These are phyloP conservation scores for Aspergillus leporis DNA, from an alignment of 495 filamentous ascomycete genomes.

Conservation along the genomic window DNA sequence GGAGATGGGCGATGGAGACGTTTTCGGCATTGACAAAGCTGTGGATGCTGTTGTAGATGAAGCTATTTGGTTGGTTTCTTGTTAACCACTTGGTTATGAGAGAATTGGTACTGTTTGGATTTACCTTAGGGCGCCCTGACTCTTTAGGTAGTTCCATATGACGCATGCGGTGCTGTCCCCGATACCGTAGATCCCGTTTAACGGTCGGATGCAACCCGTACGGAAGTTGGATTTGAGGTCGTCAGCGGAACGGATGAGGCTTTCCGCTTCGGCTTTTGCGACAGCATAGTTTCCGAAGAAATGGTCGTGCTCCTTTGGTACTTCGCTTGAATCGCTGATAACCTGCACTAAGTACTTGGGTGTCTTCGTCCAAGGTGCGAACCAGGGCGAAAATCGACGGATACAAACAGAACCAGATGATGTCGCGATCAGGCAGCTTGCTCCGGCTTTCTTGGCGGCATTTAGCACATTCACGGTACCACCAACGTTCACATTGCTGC, in stretches of 20 bases:
- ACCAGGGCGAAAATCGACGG: constrained; percentile 46
- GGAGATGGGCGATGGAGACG: constrained; percentile 57
- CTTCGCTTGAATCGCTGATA: constrained; percentile 45
- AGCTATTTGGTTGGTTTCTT: constrained; percentile 33
- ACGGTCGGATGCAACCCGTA: constrained; percentile 57
- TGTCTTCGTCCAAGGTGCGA: constrained; percentile 45
- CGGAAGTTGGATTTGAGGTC: constrained; percentile 41
- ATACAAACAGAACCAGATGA: constrained; percentile 55
- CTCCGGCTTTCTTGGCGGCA: constrained; percentile 46
- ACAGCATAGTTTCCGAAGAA: constrained; percentile 60
- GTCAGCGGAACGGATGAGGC: constrained; percentile 50
- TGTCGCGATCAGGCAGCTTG: constrained; percentile 55
- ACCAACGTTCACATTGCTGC: constrained; percentile 54
- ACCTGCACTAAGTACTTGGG: constrained; percentile 45
- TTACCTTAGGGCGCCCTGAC: constrained; percentile 39
- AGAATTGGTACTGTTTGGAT: neutral
- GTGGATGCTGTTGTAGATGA: constrained; percentile 51
- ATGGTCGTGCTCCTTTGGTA: constrained; percentile 43
- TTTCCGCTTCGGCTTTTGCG: constrained; percentile 56
- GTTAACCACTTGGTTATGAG: constrained; percentile 19
- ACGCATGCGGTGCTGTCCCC: constrained; percentile 50
- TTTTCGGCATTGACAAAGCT: constrained; percentile 59
- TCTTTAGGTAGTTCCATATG: constrained; percentile 37
- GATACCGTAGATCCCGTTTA: constrained; percentile 60
- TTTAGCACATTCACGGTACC: constrained; percentile 53